Evolutionary conservation across 306 rosid genomes (phyloP), one percentile per base, ranked within the genome.

Genomic region (Glycine tomentella): DNA sequence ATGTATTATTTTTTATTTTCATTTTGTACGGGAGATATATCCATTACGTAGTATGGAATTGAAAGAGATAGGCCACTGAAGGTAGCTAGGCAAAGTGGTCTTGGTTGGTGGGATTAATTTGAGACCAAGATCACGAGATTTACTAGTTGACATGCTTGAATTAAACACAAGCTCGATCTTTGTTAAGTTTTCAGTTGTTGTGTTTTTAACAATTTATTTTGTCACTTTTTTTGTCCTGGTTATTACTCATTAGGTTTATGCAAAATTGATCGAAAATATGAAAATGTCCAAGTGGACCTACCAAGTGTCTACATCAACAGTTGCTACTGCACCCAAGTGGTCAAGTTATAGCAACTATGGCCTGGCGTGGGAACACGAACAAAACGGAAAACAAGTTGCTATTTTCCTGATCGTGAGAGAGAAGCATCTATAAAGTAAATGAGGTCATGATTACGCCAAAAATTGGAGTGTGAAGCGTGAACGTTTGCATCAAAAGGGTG

Each of bases 261-360:
- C 0, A 59, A 14, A 34, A 8, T n/a, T 14, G 4, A 2, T 0
- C 0, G n/a, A 36, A 71, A 16, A 45, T 25, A 25, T 9, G 50
- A 52, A n/a, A 3, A 6, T 57, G 51, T 57, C 45, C 14, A 12
- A 57, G 42, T 58, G 69, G 56, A 74, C 57, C 69, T 7, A 20
- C 56, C 13, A 58, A 1, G 3, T 55, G 65, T 33, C 38, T 4
- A n/a, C 44, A 74, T 74, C 69, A 17, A 25, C 42, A 42, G 36
- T 74, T 57, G 17, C 61, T 42, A 31, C 7, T 10, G 10, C 10
- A 40, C 3, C 9, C 67, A 56, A 56, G 7, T 5, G 8, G 79
- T 74, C n/a, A 74, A 74, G 14, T 42, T 57, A 74, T 40, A 74
- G 6, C 73, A 74, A 7, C 68, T 17, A 74, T 40, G 42, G 59